Evolutionary conservation across 164 flowering plant genomes (phyloP).

Genomic region (Houttuynia cordata): DNA sequence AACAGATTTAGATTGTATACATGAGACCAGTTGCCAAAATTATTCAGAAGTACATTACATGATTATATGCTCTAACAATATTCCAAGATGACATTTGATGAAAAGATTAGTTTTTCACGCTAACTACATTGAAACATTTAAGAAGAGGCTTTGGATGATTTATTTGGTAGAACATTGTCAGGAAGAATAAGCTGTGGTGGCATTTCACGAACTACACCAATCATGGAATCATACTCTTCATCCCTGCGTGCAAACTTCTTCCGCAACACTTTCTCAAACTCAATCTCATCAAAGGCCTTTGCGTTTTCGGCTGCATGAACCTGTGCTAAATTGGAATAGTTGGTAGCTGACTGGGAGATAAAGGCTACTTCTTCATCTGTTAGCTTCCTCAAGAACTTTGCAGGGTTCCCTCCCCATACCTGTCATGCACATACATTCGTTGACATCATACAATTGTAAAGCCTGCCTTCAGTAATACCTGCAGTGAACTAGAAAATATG

Average conservation of each 20-base stretch:
- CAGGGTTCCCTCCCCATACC: conserved; percentile 99
- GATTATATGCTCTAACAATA: neutral
- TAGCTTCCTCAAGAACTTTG: conserved; percentile 82
- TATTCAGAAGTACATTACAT: neutral
- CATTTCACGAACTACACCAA: conserved; percentile 68
- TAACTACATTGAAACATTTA: neutral
- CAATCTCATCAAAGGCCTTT: conserved; percentile 76
- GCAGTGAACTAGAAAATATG: neutral
- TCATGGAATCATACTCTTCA: conserved; percentile 83
- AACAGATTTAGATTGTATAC: too few relatives aligned
- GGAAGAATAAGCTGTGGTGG: conserved; percentile 74
- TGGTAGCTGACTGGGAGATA: conserved; percentile 76
- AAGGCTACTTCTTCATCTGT: conserved; percentile 81
- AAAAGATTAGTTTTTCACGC: neutral
- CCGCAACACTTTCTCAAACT: conserved; percentile 74
- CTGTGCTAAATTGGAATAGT: conserved; percentile 76
- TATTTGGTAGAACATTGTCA: conserved; percentile 51
- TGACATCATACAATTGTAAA: too few relatives aligned
- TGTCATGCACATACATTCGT: conserved; percentile 10
- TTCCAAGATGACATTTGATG: neutral
- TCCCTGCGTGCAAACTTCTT: conserved; percentile 83
- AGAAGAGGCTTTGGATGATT: conserved; percentile 29
- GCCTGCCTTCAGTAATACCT: neutral
- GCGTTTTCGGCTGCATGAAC: conserved; percentile 91
- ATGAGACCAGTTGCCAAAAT: neutral